These are phyloP conservation scores for Chalciporus piperatus DNA, from an alignment of 768 basidiomycete genomes.

Conservation along the genomic window DNA sequence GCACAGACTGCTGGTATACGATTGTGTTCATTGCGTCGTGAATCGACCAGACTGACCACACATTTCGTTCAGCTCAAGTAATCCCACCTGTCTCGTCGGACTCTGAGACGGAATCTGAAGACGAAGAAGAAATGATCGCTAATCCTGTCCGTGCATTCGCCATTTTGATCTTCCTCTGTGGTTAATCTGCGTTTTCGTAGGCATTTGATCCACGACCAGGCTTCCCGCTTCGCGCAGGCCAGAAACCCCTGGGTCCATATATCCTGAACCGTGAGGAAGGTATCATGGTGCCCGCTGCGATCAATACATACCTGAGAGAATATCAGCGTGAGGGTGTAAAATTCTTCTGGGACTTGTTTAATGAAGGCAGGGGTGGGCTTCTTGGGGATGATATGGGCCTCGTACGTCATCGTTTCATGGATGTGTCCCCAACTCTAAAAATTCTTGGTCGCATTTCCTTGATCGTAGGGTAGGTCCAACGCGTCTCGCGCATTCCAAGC, in stretches of 20 bases:
- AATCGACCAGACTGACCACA: background rate
- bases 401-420: slow-evolving; percentile 33
- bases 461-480: slow-evolving; percentile 25
- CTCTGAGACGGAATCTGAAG: slow-evolving; percentile 48
- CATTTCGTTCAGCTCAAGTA: background rate
- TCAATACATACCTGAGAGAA: slow-evolving; percentile 84
- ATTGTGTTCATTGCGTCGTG: slow-evolving; percentile 12
- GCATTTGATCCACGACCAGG: slow-evolving; percentile 48
- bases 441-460: background rate
- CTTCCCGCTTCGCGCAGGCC: slow-evolving; percentile 47
- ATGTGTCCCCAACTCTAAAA: background rate
- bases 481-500: background rate
- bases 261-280: slow-evolving; percentile 46
- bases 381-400: slow-evolving; percentile 97
- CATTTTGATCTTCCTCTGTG: background rate
- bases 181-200: slow-evolving; percentile 24
- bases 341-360: slow-evolving; percentile 78
- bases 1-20: slow-evolving; percentile 10
- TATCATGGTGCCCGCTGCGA: slow-evolving; percentile 58
- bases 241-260: slow-evolving; percentile 43
- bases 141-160: slow-evolving; percentile 27
- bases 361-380: slow-evolving; percentile 67
- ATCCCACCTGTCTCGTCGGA: slow-evolving; percentile 10
- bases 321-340: slow-evolving; percentile 87
- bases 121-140: slow-evolving; percentile 30